These are phyloP conservation scores for Mycena kentingensis DNA, from an alignment of 768 basidiomycete species.

Conservation along the genomic window DNA sequence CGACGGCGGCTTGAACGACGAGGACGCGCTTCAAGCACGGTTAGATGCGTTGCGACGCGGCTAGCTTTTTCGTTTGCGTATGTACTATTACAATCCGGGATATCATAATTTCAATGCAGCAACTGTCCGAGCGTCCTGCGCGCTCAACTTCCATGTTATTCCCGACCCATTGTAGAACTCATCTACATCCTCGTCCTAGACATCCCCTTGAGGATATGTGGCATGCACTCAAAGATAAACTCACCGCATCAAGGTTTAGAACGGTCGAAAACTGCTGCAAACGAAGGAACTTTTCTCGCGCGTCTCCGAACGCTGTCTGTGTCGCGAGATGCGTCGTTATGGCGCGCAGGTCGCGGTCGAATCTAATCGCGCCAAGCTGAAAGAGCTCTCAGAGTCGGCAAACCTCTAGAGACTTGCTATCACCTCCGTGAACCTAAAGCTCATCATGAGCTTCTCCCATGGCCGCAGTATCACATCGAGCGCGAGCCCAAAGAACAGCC, in stretches of 20 bases:
- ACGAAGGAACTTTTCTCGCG: slow-evolving; percentile 88
- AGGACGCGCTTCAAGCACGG: slow-evolving; percentile 92
- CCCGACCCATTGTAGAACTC: slow-evolving; percentile 95
- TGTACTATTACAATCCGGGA: slow-evolving; percentile 11
- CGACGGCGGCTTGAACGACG: slow-evolving; percentile 57
- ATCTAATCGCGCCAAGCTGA: slow-evolving; percentile 93
- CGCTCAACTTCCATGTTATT: slow-evolving; percentile 82
- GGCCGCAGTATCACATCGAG: slow-evolving; percentile 90
- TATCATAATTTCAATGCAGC: slow-evolving; percentile 56
- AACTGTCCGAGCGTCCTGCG: slow-evolving; percentile 74
- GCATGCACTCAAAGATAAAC: slow-evolving; percentile 29
- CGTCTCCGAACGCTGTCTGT: slow-evolving; percentile 88
- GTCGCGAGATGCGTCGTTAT: slow-evolving; percentile 82
- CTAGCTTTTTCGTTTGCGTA: slow-evolving; percentile 32
- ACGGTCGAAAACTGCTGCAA: slow-evolving; percentile 93
- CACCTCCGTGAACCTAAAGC: slow-evolving; percentile 87
- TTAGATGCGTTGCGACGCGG: slow-evolving; percentile 85
- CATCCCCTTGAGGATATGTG: too few relatives aligned
- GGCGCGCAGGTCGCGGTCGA: slow-evolving; percentile 88
- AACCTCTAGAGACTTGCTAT: slow-evolving; percentile 20
- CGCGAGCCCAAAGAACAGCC: slow-evolving; percentile 79
- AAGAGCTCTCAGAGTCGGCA: slow-evolving; percentile 1
- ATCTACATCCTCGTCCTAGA: slow-evolving; percentile 89
- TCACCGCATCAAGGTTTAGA: slow-evolving; percentile 81
- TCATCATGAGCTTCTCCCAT: slow-evolving; percentile 88